These are phyloP conservation scores for Fusarium continuum DNA, from an alignment of 2,329 filamentous ascomycete genomes.

Conservation along the genomic window DNA sequence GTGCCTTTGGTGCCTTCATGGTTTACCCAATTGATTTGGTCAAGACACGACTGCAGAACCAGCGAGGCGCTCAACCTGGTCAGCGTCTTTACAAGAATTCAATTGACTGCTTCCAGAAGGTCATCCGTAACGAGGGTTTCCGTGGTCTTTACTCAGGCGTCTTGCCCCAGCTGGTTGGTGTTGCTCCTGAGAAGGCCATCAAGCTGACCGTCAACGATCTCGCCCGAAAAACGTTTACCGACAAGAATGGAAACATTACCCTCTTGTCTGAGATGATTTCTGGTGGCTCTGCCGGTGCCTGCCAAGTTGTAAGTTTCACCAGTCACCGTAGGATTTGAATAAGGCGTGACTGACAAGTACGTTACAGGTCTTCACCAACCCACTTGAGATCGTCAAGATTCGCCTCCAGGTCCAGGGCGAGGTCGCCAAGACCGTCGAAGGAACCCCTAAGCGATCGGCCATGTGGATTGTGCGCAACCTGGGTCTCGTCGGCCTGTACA, in stretches of 20 bases:
- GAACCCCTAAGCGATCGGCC: slow-evolving; percentile 85
- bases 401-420: slow-evolving; percentile 97
- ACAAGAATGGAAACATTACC: slow-evolving; percentile 79
- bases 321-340: background rate
- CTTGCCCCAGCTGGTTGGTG: slow-evolving; percentile 92
- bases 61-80: slow-evolving; percentile 82
- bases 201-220: slow-evolving; percentile 98
- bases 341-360: slow-evolving; percentile 4
- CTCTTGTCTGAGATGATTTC: slow-evolving; percentile 80
- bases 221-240: slow-evolving; percentile 78
- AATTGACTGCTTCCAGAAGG: slow-evolving; percentile 92
- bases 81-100: slow-evolving; percentile 97
- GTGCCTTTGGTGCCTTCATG: slow-evolving; percentile 98
- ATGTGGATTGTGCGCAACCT: slow-evolving; percentile 98
- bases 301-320: slow-evolving; percentile 85
- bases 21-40: slow-evolving; percentile 99
- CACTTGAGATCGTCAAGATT: slow-evolving; percentile 99
- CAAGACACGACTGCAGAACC: slow-evolving; percentile 98
- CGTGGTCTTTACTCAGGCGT: slow-evolving; percentile 93
- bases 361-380: slow-evolving; percentile 89
- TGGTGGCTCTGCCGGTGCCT: slow-evolving; percentile 88
- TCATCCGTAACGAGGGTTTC: slow-evolving; percentile 91
- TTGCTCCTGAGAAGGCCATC: slow-evolving; percentile 99
- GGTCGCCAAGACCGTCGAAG: slow-evolving; percentile 85
- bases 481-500: slow-evolving; percentile 93